phyloP scores from a whole-genome alignment of 306 rosid genomes.

The Fragaria iinumae region DNA sequence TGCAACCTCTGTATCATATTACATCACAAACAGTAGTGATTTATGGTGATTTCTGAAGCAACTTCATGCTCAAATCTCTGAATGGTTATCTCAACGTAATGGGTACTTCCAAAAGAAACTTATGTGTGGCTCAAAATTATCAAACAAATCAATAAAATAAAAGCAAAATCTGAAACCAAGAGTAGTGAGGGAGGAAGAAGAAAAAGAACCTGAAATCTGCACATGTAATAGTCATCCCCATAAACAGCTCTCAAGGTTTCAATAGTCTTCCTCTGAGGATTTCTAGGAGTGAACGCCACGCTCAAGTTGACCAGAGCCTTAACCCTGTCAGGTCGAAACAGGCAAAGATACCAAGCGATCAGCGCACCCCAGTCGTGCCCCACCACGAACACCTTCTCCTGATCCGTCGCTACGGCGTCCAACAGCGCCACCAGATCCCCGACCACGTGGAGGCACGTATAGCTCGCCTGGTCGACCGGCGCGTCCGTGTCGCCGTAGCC shows the following conservation, averaged over 20 bases:
- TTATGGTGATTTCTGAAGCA: too few relatives aligned
- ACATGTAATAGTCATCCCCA: slow-evolving; percentile 61
- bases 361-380: slow-evolving; percentile 91
- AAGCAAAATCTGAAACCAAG: background rate
- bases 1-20: background rate
- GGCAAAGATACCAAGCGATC: slow-evolving; percentile 60
- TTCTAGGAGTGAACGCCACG: slow-evolving; percentile 47
- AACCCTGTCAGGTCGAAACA: slow-evolving; percentile 61
- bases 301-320: slow-evolving; percentile 66
- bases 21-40: background rate
- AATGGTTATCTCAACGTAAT: too few relatives aligned
- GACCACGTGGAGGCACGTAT: slow-evolving; percentile 54
- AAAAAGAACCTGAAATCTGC: slow-evolving; percentile 81
- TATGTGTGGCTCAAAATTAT: background rate
- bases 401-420: slow-evolving; percentile 36
- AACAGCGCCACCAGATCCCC: slow-evolving; percentile 67
- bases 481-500: slow-evolving; percentile 70
- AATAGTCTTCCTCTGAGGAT: slow-evolving; percentile 52
- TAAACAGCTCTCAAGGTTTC: slow-evolving; percentile 42
- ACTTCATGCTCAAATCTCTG: background rate
- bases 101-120: too few relatives aligned
- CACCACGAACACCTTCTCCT: slow-evolving; percentile 75
- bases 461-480: slow-evolving; percentile 30
- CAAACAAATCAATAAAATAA: background rate
- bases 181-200: too few relatives aligned